Evolutionary conservation across 2,329 filamentous ascomycete species (phyloP).

Genomic region (Neofusicoccum parvum): DNA sequence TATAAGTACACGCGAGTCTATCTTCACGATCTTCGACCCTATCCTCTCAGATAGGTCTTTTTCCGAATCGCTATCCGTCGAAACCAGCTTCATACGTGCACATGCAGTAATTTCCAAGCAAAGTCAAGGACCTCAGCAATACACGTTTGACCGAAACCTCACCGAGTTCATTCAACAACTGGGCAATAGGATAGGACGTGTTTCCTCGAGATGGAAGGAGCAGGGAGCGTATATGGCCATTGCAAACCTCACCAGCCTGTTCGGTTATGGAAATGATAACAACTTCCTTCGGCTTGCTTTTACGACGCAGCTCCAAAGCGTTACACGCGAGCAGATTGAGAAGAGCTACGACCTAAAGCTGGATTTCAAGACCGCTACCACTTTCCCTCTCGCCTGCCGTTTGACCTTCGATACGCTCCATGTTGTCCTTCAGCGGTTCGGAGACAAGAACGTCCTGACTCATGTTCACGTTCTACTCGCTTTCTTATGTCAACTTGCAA

Average conservation of each 20-base stretch:
- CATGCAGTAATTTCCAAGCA: conserved; percentile 67
- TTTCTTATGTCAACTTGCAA: conserved; percentile 55
- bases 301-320: conserved; percentile 2
- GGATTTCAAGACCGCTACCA: conserved; percentile 26
- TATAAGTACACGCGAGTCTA: conserved; percentile 66
- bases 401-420: conserved; percentile 51
- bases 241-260: conserved; percentile 55
- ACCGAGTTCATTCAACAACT: conserved; percentile 57
- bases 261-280: conserved; percentile 57
- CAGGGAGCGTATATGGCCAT: conserved; percentile 63
- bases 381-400: conserved; percentile 37
- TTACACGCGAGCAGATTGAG: conserved; percentile 31
- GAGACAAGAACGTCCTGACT: conserved; percentile 62
- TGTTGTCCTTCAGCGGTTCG: conserved; percentile 54
- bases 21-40: conserved; percentile 68
- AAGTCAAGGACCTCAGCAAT: conserved; percentile 27
- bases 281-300: conserved; percentile 32
- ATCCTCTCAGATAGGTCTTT: too few species aligned
- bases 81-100: conserved; percentile 63
- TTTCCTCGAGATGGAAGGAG: conserved; percentile 57
- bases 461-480: conserved; percentile 65
- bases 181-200: conserved; percentile 58
- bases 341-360: conserved; percentile 5
- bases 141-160: conserved; percentile 48
- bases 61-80: conserved; percentile 48